A percentile compares a stretch with the other conserved stretches of the same genome.
phyloP scores from a whole-genome alignment of 2,329 filamentous ascomycete genomes.

The Fusarium sp. region DNA sequence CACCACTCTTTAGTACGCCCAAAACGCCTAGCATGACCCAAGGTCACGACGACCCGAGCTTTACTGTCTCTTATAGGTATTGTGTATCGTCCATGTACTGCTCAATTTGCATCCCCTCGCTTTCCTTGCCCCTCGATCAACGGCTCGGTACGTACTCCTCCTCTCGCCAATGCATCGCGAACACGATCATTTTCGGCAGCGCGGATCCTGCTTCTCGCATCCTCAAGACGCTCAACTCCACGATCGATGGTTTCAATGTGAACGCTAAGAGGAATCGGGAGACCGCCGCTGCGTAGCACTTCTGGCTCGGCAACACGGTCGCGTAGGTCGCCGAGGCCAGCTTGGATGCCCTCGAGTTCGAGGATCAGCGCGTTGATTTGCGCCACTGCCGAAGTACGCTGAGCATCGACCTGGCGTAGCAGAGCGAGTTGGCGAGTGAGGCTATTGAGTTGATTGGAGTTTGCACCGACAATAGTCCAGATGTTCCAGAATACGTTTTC shows the following conservation, averaged over 20 bases:
- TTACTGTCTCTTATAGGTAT: not conserved
- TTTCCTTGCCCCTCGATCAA: slow-evolving; percentile 56
- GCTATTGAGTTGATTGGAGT: slow-evolving; percentile 70
- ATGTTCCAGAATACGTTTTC: slow-evolving; percentile 77
- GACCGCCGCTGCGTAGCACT: slow-evolving; percentile 62
- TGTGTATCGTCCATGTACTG: not conserved
- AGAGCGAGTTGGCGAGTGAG: slow-evolving; percentile 74
- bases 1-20: slow-evolving; percentile 10
- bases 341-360: slow-evolving; percentile 80
- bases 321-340: slow-evolving; percentile 77
- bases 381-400: slow-evolving; percentile 73
- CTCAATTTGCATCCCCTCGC: slow-evolving; percentile 3
- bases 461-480: slow-evolving; percentile 81
- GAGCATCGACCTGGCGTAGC: slow-evolving; percentile 73
- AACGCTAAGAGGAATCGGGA: slow-evolving; percentile 72
- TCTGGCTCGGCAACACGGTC: slow-evolving; percentile 78
- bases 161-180: slow-evolving; percentile 64
- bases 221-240: slow-evolving; percentile 78
- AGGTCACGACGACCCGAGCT: not conserved
- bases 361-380: slow-evolving; percentile 79
- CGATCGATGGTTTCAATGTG: slow-evolving; percentile 82
- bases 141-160: slow-evolving; percentile 56
- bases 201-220: slow-evolving; percentile 70
- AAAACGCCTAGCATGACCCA: slow-evolving; percentile 29
- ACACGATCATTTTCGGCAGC: slow-evolving; percentile 71